Base-by-base conservation (phyloP, 2,329 filamentous ascomycete species). In the Lasiodiplodia sp. region DNA sequence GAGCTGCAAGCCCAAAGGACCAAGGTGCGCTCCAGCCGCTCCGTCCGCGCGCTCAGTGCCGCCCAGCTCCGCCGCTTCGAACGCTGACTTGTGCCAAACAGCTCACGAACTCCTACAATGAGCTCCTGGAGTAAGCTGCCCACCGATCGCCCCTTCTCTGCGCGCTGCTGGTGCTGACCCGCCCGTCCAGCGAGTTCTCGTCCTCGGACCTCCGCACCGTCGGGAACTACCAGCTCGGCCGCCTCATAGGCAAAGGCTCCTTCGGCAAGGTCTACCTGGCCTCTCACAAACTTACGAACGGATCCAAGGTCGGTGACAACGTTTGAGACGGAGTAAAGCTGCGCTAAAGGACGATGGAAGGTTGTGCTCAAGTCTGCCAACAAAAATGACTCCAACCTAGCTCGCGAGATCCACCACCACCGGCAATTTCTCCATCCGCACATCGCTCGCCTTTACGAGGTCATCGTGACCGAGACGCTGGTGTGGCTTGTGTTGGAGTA, bases 201-300 rank as follows among this genome's bases (percentile, higher is more conserved):
- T 93, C 92, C 74, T 92, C 91, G 78, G 95, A 99, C 72, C 88
- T 99, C 73, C 91, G 92, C 76, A 93, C 91, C 67, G 96, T 99
- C 70, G 96, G 96, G 74, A 98, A 97, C 83, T 99, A 99, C 81
- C 91, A 90, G 44, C 87, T 99, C 68, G 96, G 96, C 56, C 90
- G 90, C 69, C 85, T 99, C 69, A 97, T 99, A 78, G 96, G 96
- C 73, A 99, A 98, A 79, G 96, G 96, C 69, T 97, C 94, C 71
- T 99, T 99, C 81, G 96, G 96, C 75, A 98, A 97, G 82, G 96
- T 99, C 76, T 99, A 99, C 80, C 86, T 99, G 69, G 96, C 95
- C 69, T 89, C 91, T 56, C 96, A 99, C 81, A 98, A 97, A 81
- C 93, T 99, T 80, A 98, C 93, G 76, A 97, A 97, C 89, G 95